These are phyloP conservation scores for Jackrogersella multiformis DNA, from an alignment of 495 filamentous ascomycete species.

Conservation along the genomic window DNA sequence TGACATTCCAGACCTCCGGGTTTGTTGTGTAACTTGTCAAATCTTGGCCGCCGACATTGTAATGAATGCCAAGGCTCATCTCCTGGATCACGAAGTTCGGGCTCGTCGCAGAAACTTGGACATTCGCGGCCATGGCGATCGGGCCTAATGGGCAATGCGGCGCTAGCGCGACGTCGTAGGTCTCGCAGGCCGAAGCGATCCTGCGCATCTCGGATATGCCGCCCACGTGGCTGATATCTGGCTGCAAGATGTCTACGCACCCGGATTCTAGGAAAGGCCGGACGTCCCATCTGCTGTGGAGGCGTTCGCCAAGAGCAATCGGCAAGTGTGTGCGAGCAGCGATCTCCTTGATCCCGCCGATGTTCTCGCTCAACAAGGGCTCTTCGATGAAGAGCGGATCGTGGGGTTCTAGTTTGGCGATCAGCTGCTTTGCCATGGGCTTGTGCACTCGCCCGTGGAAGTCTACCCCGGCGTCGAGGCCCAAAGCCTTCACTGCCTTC, in stretches of 20 bases:
- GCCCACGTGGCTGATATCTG: slow-evolving; percentile 79
- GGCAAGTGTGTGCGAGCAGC: slow-evolving; percentile 69
- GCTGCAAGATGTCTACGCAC: slow-evolving; percentile 78
- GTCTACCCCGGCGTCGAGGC: slow-evolving; percentile 77
- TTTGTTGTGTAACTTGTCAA: slow-evolving; percentile 74
- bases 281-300: slow-evolving; percentile 80
- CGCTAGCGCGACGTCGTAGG: slow-evolving; percentile 80
- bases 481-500: slow-evolving; percentile 72
- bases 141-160: slow-evolving; percentile 83
- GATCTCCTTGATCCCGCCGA: slow-evolving; percentile 73
- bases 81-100: slow-evolving; percentile 84
- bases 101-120: slow-evolving; percentile 71
- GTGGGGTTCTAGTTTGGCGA: slow-evolving; percentile 74
- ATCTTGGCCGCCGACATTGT: slow-evolving; percentile 74
- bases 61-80: slow-evolving; percentile 84
- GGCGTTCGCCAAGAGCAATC: slow-evolving; percentile 79
- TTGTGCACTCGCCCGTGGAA: slow-evolving; percentile 84
- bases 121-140: slow-evolving; percentile 76
- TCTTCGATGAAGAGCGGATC: slow-evolving; percentile 84
- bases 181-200: slow-evolving; percentile 78
- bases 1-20: slow-evolving; percentile 69
- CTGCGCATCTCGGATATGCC: slow-evolving; percentile 77
- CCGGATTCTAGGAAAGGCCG: slow-evolving; percentile 75
- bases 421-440: slow-evolving; percentile 83
- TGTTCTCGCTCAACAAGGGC: slow-evolving; percentile 76